phyloP scores from a whole-genome alignment of 495 filamentous ascomycete species.

The Penicillium canescens region DNA sequence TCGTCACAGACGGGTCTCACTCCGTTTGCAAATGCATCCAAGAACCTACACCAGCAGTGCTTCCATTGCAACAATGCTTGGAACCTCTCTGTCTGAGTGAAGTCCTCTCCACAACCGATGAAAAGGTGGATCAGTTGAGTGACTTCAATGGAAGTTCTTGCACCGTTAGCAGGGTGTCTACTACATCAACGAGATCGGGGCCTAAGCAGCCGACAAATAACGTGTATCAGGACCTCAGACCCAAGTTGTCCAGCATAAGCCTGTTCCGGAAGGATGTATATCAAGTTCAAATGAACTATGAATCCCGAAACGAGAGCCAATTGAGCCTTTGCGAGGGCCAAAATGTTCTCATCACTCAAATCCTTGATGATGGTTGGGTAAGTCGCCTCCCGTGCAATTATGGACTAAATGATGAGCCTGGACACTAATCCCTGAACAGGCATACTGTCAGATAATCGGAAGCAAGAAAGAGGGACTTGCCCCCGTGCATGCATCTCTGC shows the following conservation, averaged over 20 bases:
- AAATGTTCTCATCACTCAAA: no score
- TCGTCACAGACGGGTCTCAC: neutral
- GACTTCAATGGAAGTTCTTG: neutral
- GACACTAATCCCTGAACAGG: no score
- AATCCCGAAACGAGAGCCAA: no score
- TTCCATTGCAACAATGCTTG: neutral
- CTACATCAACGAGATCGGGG: neutral
- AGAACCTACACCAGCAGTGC: neutral
- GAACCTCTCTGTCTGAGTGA: neutral
- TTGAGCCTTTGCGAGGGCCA: no score
- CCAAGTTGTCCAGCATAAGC: neutral
- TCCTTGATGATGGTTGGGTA: no score
- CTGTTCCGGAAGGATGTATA: no score
- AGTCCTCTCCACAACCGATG: neutral
- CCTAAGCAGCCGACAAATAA: neutral
- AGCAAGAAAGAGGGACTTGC: neutral
- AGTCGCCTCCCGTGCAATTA: no score
- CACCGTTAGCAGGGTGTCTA: neutral
- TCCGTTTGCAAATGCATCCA: neutral
- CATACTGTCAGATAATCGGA: neutral
- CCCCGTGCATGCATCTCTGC: neutral
- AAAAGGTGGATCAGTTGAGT: neutral
- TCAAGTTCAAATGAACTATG: no score
- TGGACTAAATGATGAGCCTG: no score
- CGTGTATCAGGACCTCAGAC: neutral